Base-by-base conservation (phyloP, 805 yeast genomes). In the Pichia scutulata region DNA sequence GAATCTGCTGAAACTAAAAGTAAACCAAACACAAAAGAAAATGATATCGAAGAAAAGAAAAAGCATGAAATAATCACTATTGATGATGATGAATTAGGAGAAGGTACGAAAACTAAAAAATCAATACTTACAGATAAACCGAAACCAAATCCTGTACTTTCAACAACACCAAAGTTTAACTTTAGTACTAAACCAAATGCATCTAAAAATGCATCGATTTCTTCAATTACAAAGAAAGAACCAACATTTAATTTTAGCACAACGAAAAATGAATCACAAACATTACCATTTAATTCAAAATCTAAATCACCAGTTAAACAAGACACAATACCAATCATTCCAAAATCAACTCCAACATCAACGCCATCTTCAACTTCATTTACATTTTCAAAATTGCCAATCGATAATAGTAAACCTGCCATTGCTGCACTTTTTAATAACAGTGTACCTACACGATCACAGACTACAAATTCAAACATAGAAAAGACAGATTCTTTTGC, bases 401-500 rank as follows among this genome's bases (percentile, higher is more conserved):
- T 28, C n/a, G n/a, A 12, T 28, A 13, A 2, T 4, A n/a, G 3
- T 28, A 28, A 28, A 7, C 4, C 5, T 2, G n/a, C 4, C 8
- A 36, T 7, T 8, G 21, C 22, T 36, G 39, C 9, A 18, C 21
- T 21, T 14, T 7, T 36, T 7, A 30, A 30, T 7, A 10, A 16
- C 5, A 36, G 19, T 10, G n/a, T n/a, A 14, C 10, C 14, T 40
- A 8, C 8, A 24, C 26, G 8, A 24, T 8, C 26, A 24, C 33
- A 28, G 14, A 3, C 33, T 10, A 13, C 33, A 28, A 28, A 28
- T 8, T 24, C 26, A 24, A 8, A 24, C 4, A 28, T 51, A 16
- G 60, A 56, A 37, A 36, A 50, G 10, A 59, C 59, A 28, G 63
- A 59, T 16, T 47, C 52, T 9, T 61, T 60, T 42, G 24, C 43